Conservation (phyloP, 805 yeast species). For the Metschnikowia rubicola region DNA sequence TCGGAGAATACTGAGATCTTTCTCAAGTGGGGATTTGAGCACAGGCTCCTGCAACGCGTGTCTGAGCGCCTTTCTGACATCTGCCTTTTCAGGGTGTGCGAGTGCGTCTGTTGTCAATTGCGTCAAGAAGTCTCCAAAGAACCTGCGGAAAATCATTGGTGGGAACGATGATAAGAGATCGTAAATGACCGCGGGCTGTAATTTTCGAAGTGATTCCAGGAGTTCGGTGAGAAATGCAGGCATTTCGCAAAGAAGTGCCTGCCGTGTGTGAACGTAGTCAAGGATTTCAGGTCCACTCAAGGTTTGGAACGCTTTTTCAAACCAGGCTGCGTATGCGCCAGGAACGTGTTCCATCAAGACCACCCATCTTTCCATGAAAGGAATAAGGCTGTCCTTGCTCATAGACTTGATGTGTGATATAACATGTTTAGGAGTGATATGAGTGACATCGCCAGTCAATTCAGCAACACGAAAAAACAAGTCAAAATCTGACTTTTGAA, state of each 20-base stretch:
- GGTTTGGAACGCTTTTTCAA: constrained; percentile 1
- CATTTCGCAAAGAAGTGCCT: constrained; percentile 11
- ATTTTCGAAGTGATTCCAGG: constrained; percentile 1
- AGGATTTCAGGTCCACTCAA: neutral
- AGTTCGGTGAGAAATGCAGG: constrained; percentile 6
- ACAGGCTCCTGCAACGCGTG: constrained; percentile 51
- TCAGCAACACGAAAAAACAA: constrained; percentile 51
- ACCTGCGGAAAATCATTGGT: constrained; percentile 8
- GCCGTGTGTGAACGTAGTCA: constrained; percentile 2
- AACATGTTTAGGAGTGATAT: constrained; percentile 15
- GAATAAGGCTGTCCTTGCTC: constrained; percentile 1
- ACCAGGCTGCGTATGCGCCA: constrained; percentile 11
- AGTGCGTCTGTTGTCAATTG: constrained; percentile 1
- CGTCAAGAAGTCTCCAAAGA: constrained; percentile 6
- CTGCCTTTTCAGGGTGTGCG: neutral
- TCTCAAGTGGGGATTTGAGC: constrained; percentile 50
- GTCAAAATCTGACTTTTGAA: constrained; percentile 15
- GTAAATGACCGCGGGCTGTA: neutral
- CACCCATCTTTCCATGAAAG: constrained; percentile 47
- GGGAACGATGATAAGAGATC: constrained; percentile 9
- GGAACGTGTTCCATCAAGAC: constrained; percentile 42
- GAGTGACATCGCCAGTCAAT: constrained; percentile 31
- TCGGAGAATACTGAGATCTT: constrained; percentile 26
- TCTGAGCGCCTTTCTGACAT: constrained; percentile 24
- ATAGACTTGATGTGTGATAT: constrained; percentile 14